These are phyloP conservation scores for Umbellularia californica DNA, from an alignment of 164 flowering plant species.

Conservation along the genomic window DNA sequence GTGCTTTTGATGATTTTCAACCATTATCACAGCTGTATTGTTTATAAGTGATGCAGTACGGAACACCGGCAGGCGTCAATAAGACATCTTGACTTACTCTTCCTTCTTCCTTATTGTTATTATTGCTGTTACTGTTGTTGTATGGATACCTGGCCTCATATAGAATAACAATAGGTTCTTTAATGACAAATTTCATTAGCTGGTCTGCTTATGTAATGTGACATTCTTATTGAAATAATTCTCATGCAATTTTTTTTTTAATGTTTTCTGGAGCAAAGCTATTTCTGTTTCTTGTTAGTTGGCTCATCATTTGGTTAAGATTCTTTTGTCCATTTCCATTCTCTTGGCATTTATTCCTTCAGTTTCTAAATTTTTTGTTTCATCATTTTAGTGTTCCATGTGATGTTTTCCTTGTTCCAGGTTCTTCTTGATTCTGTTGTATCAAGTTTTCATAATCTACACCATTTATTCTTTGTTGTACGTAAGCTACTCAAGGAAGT, in stretches of 20 bases:
- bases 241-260: background rate
- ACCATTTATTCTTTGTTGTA: conserved; percentile 75
- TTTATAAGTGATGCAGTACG: too few relatives aligned
- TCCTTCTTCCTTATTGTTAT: too few relatives aligned
- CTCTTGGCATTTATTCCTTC: background rate
- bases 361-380: background rate
- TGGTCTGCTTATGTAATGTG: background rate
- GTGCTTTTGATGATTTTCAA: background rate
- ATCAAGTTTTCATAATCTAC: conserved; percentile 55
- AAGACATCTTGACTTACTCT: too few relatives aligned
- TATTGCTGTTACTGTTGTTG: background rate
- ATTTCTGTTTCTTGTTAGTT: background rate
- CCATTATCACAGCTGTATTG: background rate
- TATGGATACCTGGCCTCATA: background rate
- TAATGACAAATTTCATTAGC: background rate
- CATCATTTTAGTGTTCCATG: background rate
- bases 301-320: background rate
- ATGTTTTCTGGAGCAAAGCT: background rate
- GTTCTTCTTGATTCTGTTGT: conserved; percentile 60
- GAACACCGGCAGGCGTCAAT: too few relatives aligned
- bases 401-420: conserved; percentile 32
- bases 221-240: background rate
- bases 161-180: background rate
- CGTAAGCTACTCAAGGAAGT: conserved; percentile 71
- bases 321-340: background rate